Conservation (phyloP, 2,329 filamentous ascomycete genomes). For the Berkeleyomyces basicola region DNA sequence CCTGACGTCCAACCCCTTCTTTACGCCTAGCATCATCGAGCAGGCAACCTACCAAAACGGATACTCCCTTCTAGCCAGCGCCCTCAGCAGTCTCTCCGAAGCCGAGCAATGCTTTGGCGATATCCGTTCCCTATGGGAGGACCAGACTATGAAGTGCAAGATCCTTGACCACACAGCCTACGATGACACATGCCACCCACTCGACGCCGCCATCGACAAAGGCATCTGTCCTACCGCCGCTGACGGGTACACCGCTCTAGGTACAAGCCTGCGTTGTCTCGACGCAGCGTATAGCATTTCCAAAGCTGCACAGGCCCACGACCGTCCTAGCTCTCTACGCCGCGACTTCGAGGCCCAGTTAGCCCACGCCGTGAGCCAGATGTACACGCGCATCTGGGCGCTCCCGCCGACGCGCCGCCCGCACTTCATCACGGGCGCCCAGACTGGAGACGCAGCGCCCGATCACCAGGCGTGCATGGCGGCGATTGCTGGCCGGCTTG, state of each 20-base stretch:
- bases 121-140: neutral
- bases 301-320: neutral
- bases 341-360: neutral
- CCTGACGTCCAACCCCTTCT: neutral
- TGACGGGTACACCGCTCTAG: neutral
- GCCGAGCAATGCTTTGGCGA: neutral
- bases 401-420: neutral
- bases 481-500: neutral
- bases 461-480: neutral
- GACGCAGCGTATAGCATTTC: neutral
- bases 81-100: neutral
- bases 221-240: neutral
- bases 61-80: neutral
- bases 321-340: neutral
- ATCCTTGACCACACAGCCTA: neutral
- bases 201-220: neutral
- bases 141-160: neutral
- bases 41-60: neutral
- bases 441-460: too few relatives aligned
- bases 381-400: neutral
- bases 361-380: neutral
- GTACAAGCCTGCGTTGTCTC: neutral
- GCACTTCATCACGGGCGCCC: neutral
- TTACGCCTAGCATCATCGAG: neutral
- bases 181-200: conserved; percentile 4